Base-by-base conservation (phyloP, 768 basidiomycete species). In the Trametes elegans region DNA sequence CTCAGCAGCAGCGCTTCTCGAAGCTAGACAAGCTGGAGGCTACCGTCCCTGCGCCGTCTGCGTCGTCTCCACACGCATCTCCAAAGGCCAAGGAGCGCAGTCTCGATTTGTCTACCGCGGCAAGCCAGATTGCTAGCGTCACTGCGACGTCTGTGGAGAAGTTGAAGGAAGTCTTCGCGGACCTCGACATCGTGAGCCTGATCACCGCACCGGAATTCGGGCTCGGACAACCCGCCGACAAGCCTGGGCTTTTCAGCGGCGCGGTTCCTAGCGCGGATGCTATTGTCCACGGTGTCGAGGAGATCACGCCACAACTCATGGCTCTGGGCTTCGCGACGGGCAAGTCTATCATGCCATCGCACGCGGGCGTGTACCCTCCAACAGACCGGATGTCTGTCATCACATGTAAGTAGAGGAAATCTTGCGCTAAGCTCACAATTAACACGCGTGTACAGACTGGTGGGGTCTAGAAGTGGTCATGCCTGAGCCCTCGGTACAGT, bases 401-500 rank as follows among this genome's bases (percentile, higher is more conserved):
- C 24, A 90, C 90, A 13, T 93, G 90, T 91, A 67, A 66, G 87
- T 70, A 32, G 21, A 18, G 29, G 38, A 41, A 34, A 49, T 50
- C 3, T 27, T 57, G 6, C 21, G 28, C 40, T 28, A 40, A 36
- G 47, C 42, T 53, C 21, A 44, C 44, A 34, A 23, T 39, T 39
- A 4, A 53, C 19, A 7, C n/a, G 13, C 50, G 7, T 50, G 24
- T 14, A 18, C 58, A 93, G 90, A 93, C 69, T 93, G 92, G 92
- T 95, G 92, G 92, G 92, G 92, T 13, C 73, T 90, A 11, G 92
- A 95, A 65, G 51, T 93, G 0, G 77, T 83, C 31, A 75, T 95
- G 24, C 92, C 93, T 4, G 79, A 84, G 18, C 80, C 90, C 1
- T 80, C 89, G 1, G 63, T 95, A 31, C 66, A 64, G 26, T 79